phyloP scores from a whole-genome alignment of 495 filamentous ascomycete genomes.

The Talaromyces thailandensis region DNA sequence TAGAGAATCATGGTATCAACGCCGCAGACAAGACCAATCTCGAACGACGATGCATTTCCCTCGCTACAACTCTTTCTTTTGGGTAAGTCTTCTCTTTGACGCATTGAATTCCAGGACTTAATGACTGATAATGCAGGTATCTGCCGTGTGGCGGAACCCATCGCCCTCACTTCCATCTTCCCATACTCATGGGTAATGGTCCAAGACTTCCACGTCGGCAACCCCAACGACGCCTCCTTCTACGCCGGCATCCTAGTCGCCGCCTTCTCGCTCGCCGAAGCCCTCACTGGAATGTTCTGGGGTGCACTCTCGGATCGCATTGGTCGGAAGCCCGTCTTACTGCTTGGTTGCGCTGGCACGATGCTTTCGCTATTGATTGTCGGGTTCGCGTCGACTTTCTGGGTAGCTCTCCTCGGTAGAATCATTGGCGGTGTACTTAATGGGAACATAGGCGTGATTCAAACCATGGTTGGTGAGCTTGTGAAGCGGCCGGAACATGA shows the following conservation, averaged over 20 bases:
- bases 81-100: slow-evolving; percentile 36
- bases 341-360: slow-evolving; percentile 72
- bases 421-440: slow-evolving; percentile 74
- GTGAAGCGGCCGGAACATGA: slow-evolving; percentile 74
- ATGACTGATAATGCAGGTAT: slow-evolving; percentile 35
- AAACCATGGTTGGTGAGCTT: slow-evolving; percentile 86
- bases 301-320: slow-evolving; percentile 71
- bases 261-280: slow-evolving; percentile 73
- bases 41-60: slow-evolving; percentile 49
- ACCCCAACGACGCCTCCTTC: slow-evolving; percentile 64
- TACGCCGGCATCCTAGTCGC: slow-evolving; percentile 81
- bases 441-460: slow-evolving; percentile 82
- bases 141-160: slow-evolving; percentile 78
- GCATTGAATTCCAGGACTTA: not conserved
- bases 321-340: slow-evolving; percentile 75
- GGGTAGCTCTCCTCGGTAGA: slow-evolving; percentile 65
- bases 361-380: slow-evolving; percentile 72
- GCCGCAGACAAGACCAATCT: slow-evolving; percentile 32
- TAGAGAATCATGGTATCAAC: slow-evolving; percentile 44
- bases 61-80: slow-evolving; percentile 68
- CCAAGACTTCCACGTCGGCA: slow-evolving; percentile 60
- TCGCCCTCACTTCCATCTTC: slow-evolving; percentile 80
- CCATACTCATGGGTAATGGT: slow-evolving; percentile 83
- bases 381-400: slow-evolving; percentile 73
- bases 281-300: slow-evolving; percentile 78